phyloP scores from a whole-genome alignment of 2,329 filamentous ascomycete species.

The Elsinoe fawcettii region DNA sequence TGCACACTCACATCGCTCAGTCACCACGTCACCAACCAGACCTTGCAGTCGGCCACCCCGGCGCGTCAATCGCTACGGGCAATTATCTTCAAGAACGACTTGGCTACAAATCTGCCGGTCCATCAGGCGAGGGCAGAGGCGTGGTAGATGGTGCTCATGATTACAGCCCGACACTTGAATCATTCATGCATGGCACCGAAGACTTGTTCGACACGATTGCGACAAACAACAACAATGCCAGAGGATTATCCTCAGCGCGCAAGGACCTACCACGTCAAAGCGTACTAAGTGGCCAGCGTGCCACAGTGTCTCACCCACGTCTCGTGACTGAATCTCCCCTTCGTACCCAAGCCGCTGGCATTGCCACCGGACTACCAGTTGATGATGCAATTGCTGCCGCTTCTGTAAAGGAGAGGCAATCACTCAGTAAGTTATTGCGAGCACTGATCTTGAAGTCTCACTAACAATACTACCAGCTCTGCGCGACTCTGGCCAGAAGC shows the following conservation, averaged over 20 bases:
- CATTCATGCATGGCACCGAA: not conserved
- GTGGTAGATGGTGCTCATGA: not conserved
- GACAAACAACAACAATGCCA: not conserved
- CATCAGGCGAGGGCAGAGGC: not conserved
- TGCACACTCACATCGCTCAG: not conserved
- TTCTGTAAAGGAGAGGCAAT: constrained; percentile 12
- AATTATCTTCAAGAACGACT: not conserved
- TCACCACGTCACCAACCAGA: not conserved
- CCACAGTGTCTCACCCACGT: not conserved
- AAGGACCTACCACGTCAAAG: not conserved
- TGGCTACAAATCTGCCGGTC: not conserved
- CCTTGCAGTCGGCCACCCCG: not conserved
- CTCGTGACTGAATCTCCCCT: not conserved
- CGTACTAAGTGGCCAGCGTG: not conserved
- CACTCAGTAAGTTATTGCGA: not conserved
- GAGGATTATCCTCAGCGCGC: not conserved
- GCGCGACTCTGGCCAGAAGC: constrained; percentile 1
- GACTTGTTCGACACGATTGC: not conserved
- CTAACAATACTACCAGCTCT: constrained; percentile 8
- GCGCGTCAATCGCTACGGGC: not conserved
- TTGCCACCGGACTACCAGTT: not conserved
- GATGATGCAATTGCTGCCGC: constrained; percentile 9
- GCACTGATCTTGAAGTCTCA: not conserved
- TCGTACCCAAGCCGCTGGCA: not conserved
- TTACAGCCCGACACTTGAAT: not conserved